phyloP scores from a whole-genome alignment of 176 grass and related monocot species.

The Puccinellia tenuiflora region DNA sequence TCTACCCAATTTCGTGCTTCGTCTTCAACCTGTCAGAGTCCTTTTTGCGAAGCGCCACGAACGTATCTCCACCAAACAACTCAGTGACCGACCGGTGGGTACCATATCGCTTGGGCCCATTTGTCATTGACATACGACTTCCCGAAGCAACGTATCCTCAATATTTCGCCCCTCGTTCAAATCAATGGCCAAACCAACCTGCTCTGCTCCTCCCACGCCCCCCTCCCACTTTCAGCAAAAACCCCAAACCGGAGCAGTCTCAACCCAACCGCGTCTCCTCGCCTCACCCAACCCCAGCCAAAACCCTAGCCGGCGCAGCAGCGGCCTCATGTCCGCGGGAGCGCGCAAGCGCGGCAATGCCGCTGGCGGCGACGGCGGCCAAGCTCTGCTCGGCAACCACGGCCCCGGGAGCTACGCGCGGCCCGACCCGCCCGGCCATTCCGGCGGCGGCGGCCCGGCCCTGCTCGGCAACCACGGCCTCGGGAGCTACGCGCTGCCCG shows the following conservation, averaged over 20 bases:
- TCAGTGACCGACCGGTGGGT: background rate
- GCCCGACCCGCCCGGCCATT: background rate
- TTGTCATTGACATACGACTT: background rate
- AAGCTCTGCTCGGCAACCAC: background rate
- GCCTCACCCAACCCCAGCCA: background rate
- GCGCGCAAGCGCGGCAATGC: background rate
- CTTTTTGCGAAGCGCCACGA: background rate
- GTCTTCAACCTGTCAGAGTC: conserved; percentile 1
- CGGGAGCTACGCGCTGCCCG: background rate
- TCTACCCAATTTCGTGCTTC: background rate
- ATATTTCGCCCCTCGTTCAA: conserved; percentile 16
- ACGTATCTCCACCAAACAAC: no score
- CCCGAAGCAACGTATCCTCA: background rate
- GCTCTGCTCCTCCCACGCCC: background rate
- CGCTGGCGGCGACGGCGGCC: background rate
- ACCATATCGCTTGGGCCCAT: background rate
- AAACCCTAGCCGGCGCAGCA: background rate
- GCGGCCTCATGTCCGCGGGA: background rate
- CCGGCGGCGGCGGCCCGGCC: background rate
- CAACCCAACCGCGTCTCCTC: background rate
- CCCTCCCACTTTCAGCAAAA: conserved; percentile 14
- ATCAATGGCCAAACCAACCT: conserved; percentile 14
- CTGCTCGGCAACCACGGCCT: background rate
- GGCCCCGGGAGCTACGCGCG: background rate
- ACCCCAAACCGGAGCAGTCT: conserved; percentile 11